Evolutionary conservation across 1,139 yeast species (phyloP), one percentile per base, ranked within the genome.

Genomic region (Candida sp.): DNA sequence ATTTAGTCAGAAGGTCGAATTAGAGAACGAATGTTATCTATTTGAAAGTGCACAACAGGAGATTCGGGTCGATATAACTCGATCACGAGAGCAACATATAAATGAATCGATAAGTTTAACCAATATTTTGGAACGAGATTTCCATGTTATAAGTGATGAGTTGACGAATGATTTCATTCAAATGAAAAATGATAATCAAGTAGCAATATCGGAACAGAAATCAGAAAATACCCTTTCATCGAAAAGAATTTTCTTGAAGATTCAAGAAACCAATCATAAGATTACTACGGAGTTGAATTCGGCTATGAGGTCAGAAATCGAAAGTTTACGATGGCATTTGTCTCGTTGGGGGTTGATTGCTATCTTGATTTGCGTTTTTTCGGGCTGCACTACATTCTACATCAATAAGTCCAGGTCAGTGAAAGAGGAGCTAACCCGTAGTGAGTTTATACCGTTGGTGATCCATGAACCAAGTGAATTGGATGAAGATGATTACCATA

Each of bases 1-100:
- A 48, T 81, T 79, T 55, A 74, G 89, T 6, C 87, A 88, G 33
- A 66, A 68, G 22, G 79, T 80, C 50, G 96, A 88, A 51, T 70
- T 89, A 15, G 96, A 89, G 49, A 91, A 90, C 56, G 97, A 90
- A 55, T 78, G 81, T 22, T 93, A 93, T 60, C 68, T 93, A 25
- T 91, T 90, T 63, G 95, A 90, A 58, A 95, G 97, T 38, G 97
- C 97, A 0, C 88, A 90, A 52, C 86, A 93, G 45, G 98, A 93
- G 60, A 68, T 93, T 36, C 64, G 87, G 41, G 89, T 87, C 34
- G 97, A 90, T 55, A 79, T 90, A 21, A 83, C 86, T 37, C 75
- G 86, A 41, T 77, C 86, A 19, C 70, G 97, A 48, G 91, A 86
- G 51, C 71, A 73, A 21, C 89, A 88, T 52, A 72, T 87, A 42